Evolutionary conservation across 768 basidiomycete species (phyloP), one percentile per base, ranked within the genome.

Genomic region (Lactarius vividus): DNA sequence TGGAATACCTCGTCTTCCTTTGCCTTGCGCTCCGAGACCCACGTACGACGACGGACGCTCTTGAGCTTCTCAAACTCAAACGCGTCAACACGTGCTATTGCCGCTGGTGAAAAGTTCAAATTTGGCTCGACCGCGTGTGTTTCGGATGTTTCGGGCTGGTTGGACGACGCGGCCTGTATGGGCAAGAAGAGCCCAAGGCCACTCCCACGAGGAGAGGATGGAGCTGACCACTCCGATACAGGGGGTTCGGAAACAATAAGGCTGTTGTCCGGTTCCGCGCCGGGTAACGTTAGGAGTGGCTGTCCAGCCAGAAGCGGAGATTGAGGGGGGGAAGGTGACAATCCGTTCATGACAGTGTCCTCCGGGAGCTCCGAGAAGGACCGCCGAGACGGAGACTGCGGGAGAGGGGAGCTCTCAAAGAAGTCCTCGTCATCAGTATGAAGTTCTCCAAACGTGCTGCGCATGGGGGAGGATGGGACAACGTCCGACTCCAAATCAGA

Each of bases 241-340:
- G 59, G 39, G 9, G 40, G 13, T 15, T 69, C 67, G 10, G 67
- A 42, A n/a, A 55, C 61, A 52, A 71, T 62, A 44, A 71, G 65
- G 35, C 75, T 73, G 29, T 82, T 75, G 63, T 81, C 81, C 7
- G 74, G 75, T n/a, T 80, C 80, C 28, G 74, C 81, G 6, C 80
- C 80, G 1, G 80, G 81, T 13, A 81, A 75, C 1, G 79, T 78
- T 29, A 80, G 60, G 16, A 81, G 65, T 4, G 70, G 66, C 33
- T 33, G 66, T 33, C 66, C 67, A 29, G 57, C 11, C 13, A 57
- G 53, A 16, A 61, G 40, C n/a, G 57, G 55, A 15, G 62, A 56
- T 55, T 62, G 29, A n/a, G 52, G 61, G 3, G 59, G 66, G 7
- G 59, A 62, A 0, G 57, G 49, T n/a, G 44, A 35, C 2, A 28